A percentile compares a stretch with the other conserved stretches of the same genome.
Evolutionary conservation across 1,139 yeast genomes (phyloP).

Genomic region (Eremothecium gossypii): DNA sequence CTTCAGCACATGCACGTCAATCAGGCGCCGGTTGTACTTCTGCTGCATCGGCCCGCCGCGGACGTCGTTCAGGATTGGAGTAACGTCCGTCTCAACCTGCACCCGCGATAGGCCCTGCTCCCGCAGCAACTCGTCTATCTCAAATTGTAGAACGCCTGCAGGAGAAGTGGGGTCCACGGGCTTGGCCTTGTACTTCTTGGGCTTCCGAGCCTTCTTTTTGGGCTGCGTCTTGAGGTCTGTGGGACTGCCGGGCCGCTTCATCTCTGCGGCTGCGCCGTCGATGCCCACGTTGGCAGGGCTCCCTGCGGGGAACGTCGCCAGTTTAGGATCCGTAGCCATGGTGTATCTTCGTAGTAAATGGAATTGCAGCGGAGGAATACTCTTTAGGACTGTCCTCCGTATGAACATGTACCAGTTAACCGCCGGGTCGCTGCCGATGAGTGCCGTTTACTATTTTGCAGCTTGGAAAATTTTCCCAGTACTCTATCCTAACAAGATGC

Average conservation of each 20-base stretch:
- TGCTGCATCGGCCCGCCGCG: slow-evolving; percentile 31
- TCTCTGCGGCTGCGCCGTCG: slow-evolving; percentile 1
- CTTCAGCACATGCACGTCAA: slow-evolving; percentile 46
- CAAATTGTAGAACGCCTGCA: slow-evolving; percentile 67
- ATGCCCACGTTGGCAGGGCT: not conserved
- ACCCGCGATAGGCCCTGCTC: slow-evolving; percentile 37
- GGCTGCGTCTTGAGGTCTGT: slow-evolving; percentile 9
- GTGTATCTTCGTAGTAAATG: not conserved
- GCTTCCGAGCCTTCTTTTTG: slow-evolving; percentile 32
- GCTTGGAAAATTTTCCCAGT: no score
- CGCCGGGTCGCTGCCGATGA: no score
- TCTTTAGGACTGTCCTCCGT: no score
- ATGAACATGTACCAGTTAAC: no score
- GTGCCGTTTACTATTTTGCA: no score
- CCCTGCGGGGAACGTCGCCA: not conserved
- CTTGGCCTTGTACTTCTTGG: slow-evolving; percentile 47
- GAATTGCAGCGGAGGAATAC: no score
- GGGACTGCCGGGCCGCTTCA: slow-evolving; percentile 10
- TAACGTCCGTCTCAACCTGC: slow-evolving; percentile 54
- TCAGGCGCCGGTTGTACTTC: slow-evolving; percentile 49
- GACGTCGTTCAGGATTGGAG: slow-evolving; percentile 47
- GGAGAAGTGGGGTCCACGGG: slow-evolving; percentile 71
- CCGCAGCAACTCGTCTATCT: slow-evolving; percentile 52
- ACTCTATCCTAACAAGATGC: no score
- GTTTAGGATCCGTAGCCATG: not conserved